Base-by-base conservation (phyloP, 306 rosid species). In the Cicer bijugum region DNA sequence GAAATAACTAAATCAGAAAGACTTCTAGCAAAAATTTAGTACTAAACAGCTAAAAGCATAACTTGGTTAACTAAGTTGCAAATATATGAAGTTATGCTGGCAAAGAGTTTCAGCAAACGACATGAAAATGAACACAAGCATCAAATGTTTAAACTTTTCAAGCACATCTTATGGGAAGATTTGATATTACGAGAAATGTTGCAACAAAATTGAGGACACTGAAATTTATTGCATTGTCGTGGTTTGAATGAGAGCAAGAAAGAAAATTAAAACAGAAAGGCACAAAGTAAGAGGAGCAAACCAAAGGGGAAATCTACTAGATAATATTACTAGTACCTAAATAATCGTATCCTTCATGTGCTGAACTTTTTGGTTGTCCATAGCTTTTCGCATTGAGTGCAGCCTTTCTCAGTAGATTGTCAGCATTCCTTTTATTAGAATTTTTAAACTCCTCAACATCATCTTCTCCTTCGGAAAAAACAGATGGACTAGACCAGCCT, bases 391-490 rank as follows among this genome's bases (percentile, higher is more conserved):
- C 82, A 57, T 84, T 73, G 47, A 87, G 89, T 42, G 92, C 84
- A 62, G 95, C 90, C 90, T 91, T 91, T 82, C 89, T 84, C 77
- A 85, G 83, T 65, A 88, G 82, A 67, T 83, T 91, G 73, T 93
- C 98, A 14, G 90, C 80, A 75, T 83, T 89, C 79, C 87, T 83
- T 75, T 75, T 85, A 81, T 55, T 60, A 17, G 75, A 65, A 77
- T 66, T 76, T 81, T 82, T 89, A 45, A 89, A 69, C 52, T 89
- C 91, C 73, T 89, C 94, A n/a, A 82, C 78, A 75, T 91, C 96
- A 77, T 94, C 98, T 88, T 94, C 98, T 75, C 98, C 97, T 87
- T 91, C 98, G 8, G 98, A 94, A 78, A 91, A 92, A 58, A 94
- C 91, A 12, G 97, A 91, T 19, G 97, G 98, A 77, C 95, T 89